Percentiles rank a stretch among this genome's conserved stretches.
These are phyloP conservation scores for Fomitopsis palustris DNA, from an alignment of 1,284 basidiomycete species.

Conservation along the genomic window DNA sequence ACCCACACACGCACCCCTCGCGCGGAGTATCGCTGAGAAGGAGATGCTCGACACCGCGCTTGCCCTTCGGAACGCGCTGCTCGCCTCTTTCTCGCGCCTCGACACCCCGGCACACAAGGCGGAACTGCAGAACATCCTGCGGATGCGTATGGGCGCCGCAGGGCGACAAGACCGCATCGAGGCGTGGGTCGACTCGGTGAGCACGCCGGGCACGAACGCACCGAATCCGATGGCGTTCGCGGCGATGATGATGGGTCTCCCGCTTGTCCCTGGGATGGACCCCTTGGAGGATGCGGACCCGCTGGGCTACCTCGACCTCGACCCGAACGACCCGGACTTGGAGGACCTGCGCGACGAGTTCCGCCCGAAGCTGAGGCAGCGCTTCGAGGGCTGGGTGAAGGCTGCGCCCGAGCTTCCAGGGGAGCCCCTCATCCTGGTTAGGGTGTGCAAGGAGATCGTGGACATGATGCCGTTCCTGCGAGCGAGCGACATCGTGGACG, in stretches of 20 bases:
- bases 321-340: slow-evolving; percentile 49
- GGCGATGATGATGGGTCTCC: slow-evolving; percentile 67
- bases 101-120: slow-evolving; percentile 33
- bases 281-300: slow-evolving; percentile 40
- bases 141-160: slow-evolving; percentile 33
- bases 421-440: slow-evolving; percentile 31
- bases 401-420: slow-evolving; percentile 34
- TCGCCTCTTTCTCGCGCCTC: slow-evolving; percentile 44
- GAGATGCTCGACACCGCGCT: slow-evolving; percentile 46
- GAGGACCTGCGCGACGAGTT: slow-evolving; percentile 59
- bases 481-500: slow-evolving; percentile 46
- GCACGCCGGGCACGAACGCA: slow-evolving; percentile 35
- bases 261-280: slow-evolving; percentile 36
- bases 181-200: slow-evolving; percentile 49
- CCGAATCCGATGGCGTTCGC: slow-evolving; percentile 57
- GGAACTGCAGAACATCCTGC: slow-evolving; percentile 44
- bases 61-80: slow-evolving; percentile 39
- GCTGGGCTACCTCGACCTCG: slow-evolving; percentile 48
- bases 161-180: slow-evolving; percentile 44
- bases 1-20: slow-evolving; percentile 28
- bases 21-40: slow-evolving; percentile 43
- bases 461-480: slow-evolving; percentile 54
- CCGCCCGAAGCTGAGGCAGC: slow-evolving; percentile 48
- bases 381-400: slow-evolving; percentile 54
- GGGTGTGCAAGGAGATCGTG: slow-evolving; percentile 39